Conservation (phyloP, 2,329 filamentous ascomycete species). For the Epichloe gansuensis region DNA sequence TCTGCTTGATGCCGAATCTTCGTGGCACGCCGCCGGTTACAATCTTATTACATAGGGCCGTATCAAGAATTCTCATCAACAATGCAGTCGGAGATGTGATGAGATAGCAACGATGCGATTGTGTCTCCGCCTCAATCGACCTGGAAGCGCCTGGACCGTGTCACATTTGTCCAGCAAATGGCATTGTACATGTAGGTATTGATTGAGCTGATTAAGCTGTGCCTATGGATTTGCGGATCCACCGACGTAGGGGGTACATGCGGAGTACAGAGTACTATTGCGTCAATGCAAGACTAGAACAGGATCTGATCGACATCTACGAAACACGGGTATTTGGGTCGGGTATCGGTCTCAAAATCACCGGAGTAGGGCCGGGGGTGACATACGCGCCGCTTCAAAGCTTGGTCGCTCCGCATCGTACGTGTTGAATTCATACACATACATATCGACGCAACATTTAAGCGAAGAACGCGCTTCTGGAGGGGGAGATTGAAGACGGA, state of each 20-base stretch:
- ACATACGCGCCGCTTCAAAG: not conserved
- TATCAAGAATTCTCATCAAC: no score
- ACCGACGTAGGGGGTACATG: not conserved
- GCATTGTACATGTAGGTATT: not conserved
- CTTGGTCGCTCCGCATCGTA: not conserved
- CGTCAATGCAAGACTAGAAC: not conserved
- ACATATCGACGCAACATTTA: not conserved
- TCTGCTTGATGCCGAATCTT: not conserved
- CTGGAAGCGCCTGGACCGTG: not conserved
- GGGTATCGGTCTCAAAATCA: conserved; percentile 11
- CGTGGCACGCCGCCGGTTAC: no score
- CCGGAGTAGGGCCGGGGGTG: conserved; percentile 20
- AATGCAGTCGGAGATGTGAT: no score
- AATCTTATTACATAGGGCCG: no score
- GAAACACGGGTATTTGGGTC: conserved; percentile 12
- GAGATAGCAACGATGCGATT: no score
- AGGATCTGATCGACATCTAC: conserved; percentile 15
- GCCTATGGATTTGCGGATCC: not conserved
- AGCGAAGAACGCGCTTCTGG: no score
- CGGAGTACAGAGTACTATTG: not conserved
- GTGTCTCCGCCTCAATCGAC: no score
- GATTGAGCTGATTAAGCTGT: not conserved
- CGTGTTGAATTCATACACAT: not conserved
- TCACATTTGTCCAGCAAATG: not conserved
- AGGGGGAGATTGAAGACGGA: no score